Evolutionary conservation across 495 filamentous ascomycete species (phyloP).

Genomic region (Xylaria curta): DNA sequence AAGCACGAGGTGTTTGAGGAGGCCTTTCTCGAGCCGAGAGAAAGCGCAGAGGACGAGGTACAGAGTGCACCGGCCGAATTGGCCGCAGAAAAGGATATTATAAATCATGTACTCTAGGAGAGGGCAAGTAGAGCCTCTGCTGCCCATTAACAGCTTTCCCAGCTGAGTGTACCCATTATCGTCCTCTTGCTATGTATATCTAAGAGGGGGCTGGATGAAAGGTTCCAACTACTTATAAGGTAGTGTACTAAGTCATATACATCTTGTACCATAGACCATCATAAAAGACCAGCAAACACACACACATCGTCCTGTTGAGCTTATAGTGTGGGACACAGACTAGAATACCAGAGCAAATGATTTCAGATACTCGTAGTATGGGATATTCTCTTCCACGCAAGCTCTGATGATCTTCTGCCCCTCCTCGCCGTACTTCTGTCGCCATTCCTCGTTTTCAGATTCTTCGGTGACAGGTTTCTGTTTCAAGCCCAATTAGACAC

Average conservation of each 20-base stretch:
- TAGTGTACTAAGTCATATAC: constrained; percentile 31
- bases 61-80: constrained; percentile 1
- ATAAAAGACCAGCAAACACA: constrained; percentile 1
- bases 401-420: constrained; percentile 75
- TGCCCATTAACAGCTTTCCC: constrained; percentile 16
- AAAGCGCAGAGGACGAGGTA: constrained; percentile 15
- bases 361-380: constrained; percentile 93
- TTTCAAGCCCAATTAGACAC: constrained; percentile 1
- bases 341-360: constrained; percentile 73
- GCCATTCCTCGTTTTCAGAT: constrained; percentile 79
- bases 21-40: not conserved
- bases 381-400: constrained; percentile 77
- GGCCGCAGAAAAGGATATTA: constrained; percentile 1
- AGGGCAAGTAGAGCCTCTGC: not conserved
- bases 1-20: constrained; percentile 52
- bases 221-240: constrained; percentile 26
- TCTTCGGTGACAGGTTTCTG: constrained; percentile 55
- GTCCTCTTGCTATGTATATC: constrained; percentile 22
- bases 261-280: constrained; percentile 32
- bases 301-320: not conserved
- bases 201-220: constrained; percentile 4
- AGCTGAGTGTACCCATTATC: constrained; percentile 26
- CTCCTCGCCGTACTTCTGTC: constrained; percentile 79
- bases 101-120: constrained; percentile 8
- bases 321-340: constrained; percentile 2